Evolutionary conservation across 176 grass and related monocot species (phyloP).

Genomic region (Ananas comosus): DNA sequence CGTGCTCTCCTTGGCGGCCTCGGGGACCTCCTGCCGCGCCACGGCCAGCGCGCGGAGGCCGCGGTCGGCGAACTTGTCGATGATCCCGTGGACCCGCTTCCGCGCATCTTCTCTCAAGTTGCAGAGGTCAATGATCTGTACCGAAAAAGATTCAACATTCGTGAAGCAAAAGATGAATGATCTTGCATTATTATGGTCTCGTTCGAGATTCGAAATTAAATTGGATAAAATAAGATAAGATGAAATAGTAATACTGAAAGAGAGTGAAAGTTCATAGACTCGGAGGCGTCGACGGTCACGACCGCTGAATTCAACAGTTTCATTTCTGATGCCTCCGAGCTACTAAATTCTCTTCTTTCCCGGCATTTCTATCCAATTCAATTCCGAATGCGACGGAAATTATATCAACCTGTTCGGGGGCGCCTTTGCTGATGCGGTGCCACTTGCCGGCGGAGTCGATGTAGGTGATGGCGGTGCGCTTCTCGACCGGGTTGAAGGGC

Average conservation of each 20-base stretch:
- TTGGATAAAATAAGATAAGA: too few species aligned
- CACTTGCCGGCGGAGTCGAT: slow-evolving; percentile 42
- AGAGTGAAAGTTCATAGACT: too few species aligned
- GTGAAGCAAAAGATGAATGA: background rate
- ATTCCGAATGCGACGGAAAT: background rate
- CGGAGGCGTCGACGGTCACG: too few species aligned
- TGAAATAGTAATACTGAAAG: too few species aligned
- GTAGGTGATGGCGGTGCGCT: slow-evolving; percentile 85
- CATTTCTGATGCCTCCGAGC: too few species aligned
- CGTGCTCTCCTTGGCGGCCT: slow-evolving; percentile 43
- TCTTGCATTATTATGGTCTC: background rate
- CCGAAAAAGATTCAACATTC: background rate
- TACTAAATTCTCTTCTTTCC: too few species aligned
- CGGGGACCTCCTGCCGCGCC: slow-evolving; percentile 44
- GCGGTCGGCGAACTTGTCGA: slow-evolving; percentile 46
- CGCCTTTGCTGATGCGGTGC: slow-evolving; percentile 77
- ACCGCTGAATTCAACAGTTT: too few species aligned
- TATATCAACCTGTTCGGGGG: slow-evolving; percentile 47
- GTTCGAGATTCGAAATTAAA: too few species aligned
- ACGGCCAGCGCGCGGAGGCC: slow-evolving; percentile 58
- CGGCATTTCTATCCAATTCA: too few species aligned
- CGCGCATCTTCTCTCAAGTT: slow-evolving; percentile 31
- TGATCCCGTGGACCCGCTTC: slow-evolving; percentile 37
- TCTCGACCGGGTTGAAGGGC: slow-evolving; percentile 84
- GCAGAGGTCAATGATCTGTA: slow-evolving; percentile 62